Base-by-base conservation (phyloP, 164 flowering plant species). In the Saururus chinensis region DNA sequence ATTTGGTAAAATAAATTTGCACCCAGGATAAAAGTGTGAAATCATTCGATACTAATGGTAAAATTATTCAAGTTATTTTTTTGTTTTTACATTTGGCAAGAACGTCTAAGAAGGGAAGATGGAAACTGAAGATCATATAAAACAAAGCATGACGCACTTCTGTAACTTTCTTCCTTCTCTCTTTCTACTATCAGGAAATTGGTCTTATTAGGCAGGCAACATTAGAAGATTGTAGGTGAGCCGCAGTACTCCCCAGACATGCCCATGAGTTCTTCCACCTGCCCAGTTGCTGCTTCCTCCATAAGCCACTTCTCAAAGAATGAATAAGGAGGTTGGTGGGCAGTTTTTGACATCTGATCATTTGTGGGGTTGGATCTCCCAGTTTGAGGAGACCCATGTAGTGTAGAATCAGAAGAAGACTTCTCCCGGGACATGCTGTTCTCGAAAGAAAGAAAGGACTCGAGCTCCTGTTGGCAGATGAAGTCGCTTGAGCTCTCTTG, bases 401-500 rank as follows among this genome's bases (percentile, higher is more conserved):
- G n/a, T n/a, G n/a, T n/a, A n/a, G n/a, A n/a, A 49, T 77, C 77
- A 51, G 68, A 19, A 17, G 75, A 72, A 0, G 80, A 69, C 66
- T 81, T 78, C 56, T 76, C 82, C 85, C 83, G 78, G 9, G 58
- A 65, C 22, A 70, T 54, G 69, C 51, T 74, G 68, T 75, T 80
- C 56, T 84, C 87, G 58, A 83, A 79, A 2, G 81, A 74, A 19
- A 84, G 65, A 4, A 83, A 77, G 13, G 82, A 73, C 17, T 81
- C 86, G 41, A 83, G 63, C 54, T 81, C 86, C n/a, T 82, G 84
- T 40, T 69, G 67, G 19, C 78, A 62, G 0, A 77, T 59, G 49
- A 42, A 42, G 21, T 75, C 77, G 19, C 75, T 62, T 42, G 49
- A 42, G 4, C 68, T 68, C 40, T 66, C 57, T 51, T 63, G 60